Evolutionary conservation across 78 protist genomes (phyloP).

Genomic region (Cavenderia fasciculata): DNA sequence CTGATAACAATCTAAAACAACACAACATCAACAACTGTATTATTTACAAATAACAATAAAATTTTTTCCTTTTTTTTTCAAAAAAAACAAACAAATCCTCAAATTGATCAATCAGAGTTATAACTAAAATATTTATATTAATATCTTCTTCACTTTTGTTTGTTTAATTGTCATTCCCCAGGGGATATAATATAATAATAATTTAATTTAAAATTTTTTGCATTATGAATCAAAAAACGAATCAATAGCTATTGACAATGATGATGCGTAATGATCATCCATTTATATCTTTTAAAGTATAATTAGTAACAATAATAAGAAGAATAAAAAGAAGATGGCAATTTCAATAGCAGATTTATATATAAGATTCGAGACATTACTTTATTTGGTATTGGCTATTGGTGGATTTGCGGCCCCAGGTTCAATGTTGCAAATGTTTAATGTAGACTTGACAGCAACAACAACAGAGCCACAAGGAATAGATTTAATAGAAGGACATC

Average conservation of each 20-base stretch:
- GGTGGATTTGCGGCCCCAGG: conserved; percentile 15
- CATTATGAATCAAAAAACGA: neutral
- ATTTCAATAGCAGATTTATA: conserved; percentile 1
- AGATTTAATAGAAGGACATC: neutral
- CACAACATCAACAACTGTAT: too few species aligned
- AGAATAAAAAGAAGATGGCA: neutral
- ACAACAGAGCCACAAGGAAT: neutral
- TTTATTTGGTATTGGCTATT: conserved; percentile 12
- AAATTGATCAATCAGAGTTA: neutral
- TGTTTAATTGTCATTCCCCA: too few species aligned
- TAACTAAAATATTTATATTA: neutral
- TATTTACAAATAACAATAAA: neutral
- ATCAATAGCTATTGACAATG: neutral
- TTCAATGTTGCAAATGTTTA: neutral
- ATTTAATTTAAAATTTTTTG: neutral
- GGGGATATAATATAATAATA: too few species aligned
- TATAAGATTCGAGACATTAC: conserved; percentile 30
- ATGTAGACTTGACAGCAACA: neutral
- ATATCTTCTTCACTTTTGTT: neutral
- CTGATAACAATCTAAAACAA: too few species aligned
- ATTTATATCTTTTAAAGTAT: neutral
- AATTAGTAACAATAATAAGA: neutral
- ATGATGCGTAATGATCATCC: neutral
- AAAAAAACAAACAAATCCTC: neutral
- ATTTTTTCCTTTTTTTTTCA: neutral